These are phyloP conservation scores for Helianthus annuus DNA, from an alignment of 129 eudicot genomes.

Conservation along the genomic window HanXRQr2.0-SUNRISE NC_035438.2:142644297-142644796, in stretches of 20 bases:
- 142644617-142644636: constrained; percentile 16
- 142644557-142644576: constrained; percentile 75
- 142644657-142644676: neutral
- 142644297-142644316: constrained; percentile 31
- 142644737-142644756: constrained; percentile 83
- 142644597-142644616: constrained; percentile 2
- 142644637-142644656: neutral
- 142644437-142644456: constrained; percentile 80
- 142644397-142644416: constrained; percentile 21
- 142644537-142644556: constrained; percentile 75
- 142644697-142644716: constrained; percentile 1
- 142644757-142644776: constrained; percentile 75
- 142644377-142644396: constrained; percentile 49
- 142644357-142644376: constrained; percentile 21
- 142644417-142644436: constrained; percentile 70
- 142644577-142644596: constrained; percentile 4
- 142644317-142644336: constrained; percentile 23
- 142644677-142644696: neutral
- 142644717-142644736: constrained; percentile 66
- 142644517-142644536: constrained; percentile 66
- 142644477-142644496: constrained; percentile 65
- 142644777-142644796: constrained; percentile 86
- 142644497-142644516: constrained; percentile 98
- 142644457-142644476: constrained; percentile 67
- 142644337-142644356: constrained; percentile 23